Evolutionary conservation across 495 filamentous ascomycete genomes (phyloP), one percentile per base, ranked within the genome.

Genomic region (Aspergillus avenaceus): DNA sequence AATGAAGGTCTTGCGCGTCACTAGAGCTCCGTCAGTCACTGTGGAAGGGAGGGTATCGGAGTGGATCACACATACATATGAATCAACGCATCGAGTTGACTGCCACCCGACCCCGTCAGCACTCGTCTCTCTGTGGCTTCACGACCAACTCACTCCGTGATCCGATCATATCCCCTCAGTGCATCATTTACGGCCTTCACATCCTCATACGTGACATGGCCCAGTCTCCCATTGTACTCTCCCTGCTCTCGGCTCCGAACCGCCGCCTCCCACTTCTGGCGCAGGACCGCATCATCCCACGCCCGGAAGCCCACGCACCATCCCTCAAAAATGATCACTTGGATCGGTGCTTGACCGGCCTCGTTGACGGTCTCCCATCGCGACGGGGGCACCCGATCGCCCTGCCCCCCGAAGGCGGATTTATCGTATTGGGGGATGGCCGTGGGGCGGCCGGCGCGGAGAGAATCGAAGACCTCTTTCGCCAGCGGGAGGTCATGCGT

Each of bases 261-360:
- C 3, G 82, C 78, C 19, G 54, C 60, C 41, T 77, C 66, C 83
- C 85, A 90, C 37, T 75, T 78, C 45, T 53, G 57, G 48, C 76
- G 71, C 25, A 92, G 51, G n/a, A 71, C 71, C 1, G 65, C 45
- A 11, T 81, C 73, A 46, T 70, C 59, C 44, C 91, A 75, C 4
- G 84, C 57, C 13, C 85, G 80, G 69, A 97, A 97, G 1, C 91
- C 92, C 26, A 96, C 85, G 67, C 87, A 77, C 92, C 92, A 97
- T 13, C 92, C 92, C 62, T 97, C 92, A 48, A 97, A 84, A 37
- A 97, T 80, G 1, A 97, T 74, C 14, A 75, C 60, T 49, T 83
- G 73, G 22, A 88, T 67, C 29, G 65, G 71, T 12, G 69, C 50
- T 44, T 74, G 67, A 1, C 67, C 75, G 8, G 77, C 76, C 13